Base-by-base conservation (phyloP, 2,329 filamentous ascomycete genomes). In the Capronia epimyces region DNA sequence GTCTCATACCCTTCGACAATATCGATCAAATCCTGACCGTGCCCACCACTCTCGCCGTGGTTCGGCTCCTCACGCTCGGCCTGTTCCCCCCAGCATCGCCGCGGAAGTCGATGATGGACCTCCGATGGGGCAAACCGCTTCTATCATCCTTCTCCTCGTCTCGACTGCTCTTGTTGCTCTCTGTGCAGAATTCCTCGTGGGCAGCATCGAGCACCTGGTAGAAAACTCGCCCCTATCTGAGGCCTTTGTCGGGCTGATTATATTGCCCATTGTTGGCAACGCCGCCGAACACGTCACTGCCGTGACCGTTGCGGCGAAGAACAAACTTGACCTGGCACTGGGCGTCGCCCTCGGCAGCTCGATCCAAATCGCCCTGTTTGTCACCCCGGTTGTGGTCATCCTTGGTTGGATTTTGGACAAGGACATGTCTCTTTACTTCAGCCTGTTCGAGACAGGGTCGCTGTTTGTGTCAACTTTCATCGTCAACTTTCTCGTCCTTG, bases 151-250 rank as follows among this genome's bases (percentile, higher is more conserved):
- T 0, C 80, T 96, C 1, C 75, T 76, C 3, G 71, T 79, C 15
- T 83, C 86, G 0, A 95, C 88, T 2, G 84, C 82, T 36, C 73
- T 91, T 49, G 89, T 95, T 37, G 89, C 86, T 1, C 75, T 93
- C 25, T 94, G 87, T 60, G 82, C 80, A 4, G 81, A 84, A 61
- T 83, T 77, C 63, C 79, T 83, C 77, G 80, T 83, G 37, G 71
- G 72, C 53, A 76, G 77, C 32, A 83, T 83, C 58, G 70, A 78
- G 46, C 75, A 71, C 13, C 67, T 84, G 45, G 77, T 78, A 1
- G 60, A 63, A 2, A 67, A 66, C 2, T 71, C 70, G 12, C 56
- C 60, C 20, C 69, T 83, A 21, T 79, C 78, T 1, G 72, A 78
- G 47, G 80, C 79, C 0, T 84, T 84, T 60, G 76, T 83, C 37